phyloP scores from a whole-genome alignment of 2,329 filamentous ascomycete species.

The Aureobasidium sp. region DNA sequence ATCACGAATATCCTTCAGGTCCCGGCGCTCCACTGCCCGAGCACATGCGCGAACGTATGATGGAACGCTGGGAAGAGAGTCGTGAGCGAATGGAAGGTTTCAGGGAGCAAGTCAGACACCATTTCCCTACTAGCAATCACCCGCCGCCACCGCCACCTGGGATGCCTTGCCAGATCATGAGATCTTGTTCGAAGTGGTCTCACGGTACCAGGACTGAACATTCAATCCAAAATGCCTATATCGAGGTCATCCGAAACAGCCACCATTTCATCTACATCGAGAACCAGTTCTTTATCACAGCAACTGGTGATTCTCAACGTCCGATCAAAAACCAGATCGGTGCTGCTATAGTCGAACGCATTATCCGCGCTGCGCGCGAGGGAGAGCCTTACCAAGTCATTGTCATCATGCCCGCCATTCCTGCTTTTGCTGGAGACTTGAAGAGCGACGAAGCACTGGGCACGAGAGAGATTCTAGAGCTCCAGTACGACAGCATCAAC shows the following conservation, averaged over 20 bases:
- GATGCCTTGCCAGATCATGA: constrained; percentile 64
- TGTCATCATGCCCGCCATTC: constrained; percentile 71
- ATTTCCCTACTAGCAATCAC: constrained; percentile 12
- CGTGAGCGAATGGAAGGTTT: constrained; percentile 22
- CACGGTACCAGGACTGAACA: constrained; percentile 58
- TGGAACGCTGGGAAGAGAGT: constrained; percentile 23
- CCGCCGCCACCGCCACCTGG: constrained; percentile 18
- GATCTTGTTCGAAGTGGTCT: constrained; percentile 52
- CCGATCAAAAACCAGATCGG: constrained; percentile 74
- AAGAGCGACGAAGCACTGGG: constrained; percentile 65
- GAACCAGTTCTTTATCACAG: constrained; percentile 79
- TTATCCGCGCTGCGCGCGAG: constrained; percentile 61
- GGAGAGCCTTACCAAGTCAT: constrained; percentile 66
- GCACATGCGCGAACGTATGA: constrained; percentile 27
- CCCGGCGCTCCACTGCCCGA: constrained; percentile 25
- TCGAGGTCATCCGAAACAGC: constrained; percentile 76
- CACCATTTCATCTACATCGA: constrained; percentile 75
- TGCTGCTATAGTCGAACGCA: constrained; percentile 69
- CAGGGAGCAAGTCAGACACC: constrained; percentile 21
- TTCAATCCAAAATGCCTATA: constrained; percentile 82
- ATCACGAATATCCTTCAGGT: constrained; percentile 20
- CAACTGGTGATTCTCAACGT: constrained; percentile 61
- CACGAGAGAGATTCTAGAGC: constrained; percentile 82
- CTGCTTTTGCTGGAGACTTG: constrained; percentile 75
- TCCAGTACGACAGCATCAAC: constrained; percentile 74